Percentiles rank a stretch among this genome's conserved stretches.
Evolutionary conservation across 768 basidiomycete genomes (phyloP).

Genomic region (Suillus brevipes): DNA sequence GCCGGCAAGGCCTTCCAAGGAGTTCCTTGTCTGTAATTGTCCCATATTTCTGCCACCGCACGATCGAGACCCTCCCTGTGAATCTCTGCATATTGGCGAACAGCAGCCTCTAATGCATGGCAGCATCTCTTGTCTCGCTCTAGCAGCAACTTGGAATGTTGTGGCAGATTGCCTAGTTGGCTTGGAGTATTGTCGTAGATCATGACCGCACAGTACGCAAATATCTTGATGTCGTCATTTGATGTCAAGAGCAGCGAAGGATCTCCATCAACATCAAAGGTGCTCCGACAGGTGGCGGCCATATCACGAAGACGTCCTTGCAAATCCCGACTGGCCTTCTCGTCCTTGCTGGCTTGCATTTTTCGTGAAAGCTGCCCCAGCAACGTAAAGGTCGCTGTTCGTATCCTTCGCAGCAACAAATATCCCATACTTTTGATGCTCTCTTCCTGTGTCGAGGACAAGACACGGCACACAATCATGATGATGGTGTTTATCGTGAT

Average conservation of each 20-base stretch:
- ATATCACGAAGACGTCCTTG: conserved; percentile 35
- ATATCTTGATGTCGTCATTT: conserved; percentile 22
- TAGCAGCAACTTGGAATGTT: conserved; percentile 21
- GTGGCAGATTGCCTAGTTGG: conserved; percentile 8
- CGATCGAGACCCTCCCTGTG: conserved; percentile 17
- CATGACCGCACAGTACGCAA: conserved; percentile 26
- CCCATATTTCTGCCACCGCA: conserved; percentile 24
- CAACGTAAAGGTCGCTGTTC: conserved; percentile 37
- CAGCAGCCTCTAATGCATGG: conserved; percentile 19
- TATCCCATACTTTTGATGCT: conserved; percentile 20
- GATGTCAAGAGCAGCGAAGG: conserved; percentile 20
- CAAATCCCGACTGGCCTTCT: conserved; percentile 15
- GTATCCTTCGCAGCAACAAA: conserved; percentile 32
- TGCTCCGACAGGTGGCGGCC: conserved; percentile 40
- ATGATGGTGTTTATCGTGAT: conserved; percentile 35
- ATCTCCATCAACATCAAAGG: conserved; percentile 25
- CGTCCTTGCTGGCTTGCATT: conserved; percentile 16
- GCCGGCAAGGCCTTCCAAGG: conserved; percentile 18
- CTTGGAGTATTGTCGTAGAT: conserved; percentile 29
- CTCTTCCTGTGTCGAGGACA: conserved; percentile 24
- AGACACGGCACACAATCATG: conserved; percentile 37
- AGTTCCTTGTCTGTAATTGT: conserved; percentile 23
- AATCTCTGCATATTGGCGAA: conserved; percentile 8
- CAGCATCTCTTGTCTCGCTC: conserved; percentile 35
- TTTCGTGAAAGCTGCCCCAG: conserved; percentile 31